Evolutionary conservation across 148 eudicot species (phyloP), one percentile per base, ranked within the genome.

Genomic region (Amaranthus cruentus): DNA sequence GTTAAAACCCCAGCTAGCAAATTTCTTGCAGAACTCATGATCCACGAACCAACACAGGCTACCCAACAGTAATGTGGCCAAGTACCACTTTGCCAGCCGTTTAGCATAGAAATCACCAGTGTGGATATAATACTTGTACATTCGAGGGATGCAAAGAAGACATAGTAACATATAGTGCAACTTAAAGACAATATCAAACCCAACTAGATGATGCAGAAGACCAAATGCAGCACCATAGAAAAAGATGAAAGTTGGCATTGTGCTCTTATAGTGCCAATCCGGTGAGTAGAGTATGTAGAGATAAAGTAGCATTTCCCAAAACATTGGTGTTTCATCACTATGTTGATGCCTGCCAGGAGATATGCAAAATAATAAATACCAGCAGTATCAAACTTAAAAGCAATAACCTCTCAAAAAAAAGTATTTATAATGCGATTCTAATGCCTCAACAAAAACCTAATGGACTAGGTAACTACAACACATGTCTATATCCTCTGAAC

Each of bases 281-380:
- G 98, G 96, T 9, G 98, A 93, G 81, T 93, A 90, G 61, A 93
- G 94, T 71, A 93, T 93, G 84, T 93, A 90, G 70, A 93, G 83
- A 75, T 93, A 93, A 18, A 93, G 90, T 64, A 93, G 96, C 93
- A 93, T 84, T 78, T 93, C 98, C 98, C 98, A 93, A 5, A 93
- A 93, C 96, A 93, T 93, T 52, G 98, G 98, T 47, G 96, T 93
- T 84, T 93, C 98, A 79, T 93, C 96, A 60, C 94, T 88, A 66
- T 89, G 91, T 78, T 90, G 98, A 82, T 86, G 89, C 88, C 98
- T 93, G 90, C 65, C 75, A 86, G 74, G 18, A 65, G 53, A 69
- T 21, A 2, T 38, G 42, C 55, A 44, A 49, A 61, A 44, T 43
- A 47, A 49, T 15, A 64, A 60, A 58, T 55, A 63, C 68, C 46